phyloP scores from a whole-genome alignment of 495 filamentous ascomycete genomes.

The Aspergillus ostianus region DNA sequence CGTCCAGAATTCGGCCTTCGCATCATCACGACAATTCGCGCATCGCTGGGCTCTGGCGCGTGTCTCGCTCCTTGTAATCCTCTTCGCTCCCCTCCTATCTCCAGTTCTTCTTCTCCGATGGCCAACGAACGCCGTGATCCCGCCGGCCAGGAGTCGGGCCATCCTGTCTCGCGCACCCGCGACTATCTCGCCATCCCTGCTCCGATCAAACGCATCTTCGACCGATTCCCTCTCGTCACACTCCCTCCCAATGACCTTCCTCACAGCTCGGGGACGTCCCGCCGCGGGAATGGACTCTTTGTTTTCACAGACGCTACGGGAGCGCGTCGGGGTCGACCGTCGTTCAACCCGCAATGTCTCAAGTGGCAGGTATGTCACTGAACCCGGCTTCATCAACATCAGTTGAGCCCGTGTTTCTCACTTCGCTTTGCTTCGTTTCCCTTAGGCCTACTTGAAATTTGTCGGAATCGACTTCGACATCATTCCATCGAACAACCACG shows the following conservation, averaged over 20 bases:
- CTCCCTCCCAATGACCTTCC: slow-evolving; percentile 81
- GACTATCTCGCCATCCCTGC: slow-evolving; percentile 66
- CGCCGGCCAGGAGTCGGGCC: slow-evolving; percentile 23
- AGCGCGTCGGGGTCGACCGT: slow-evolving; percentile 62
- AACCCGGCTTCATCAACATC: background rate
- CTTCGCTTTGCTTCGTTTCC: background rate
- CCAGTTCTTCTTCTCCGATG: slow-evolving; percentile 29
- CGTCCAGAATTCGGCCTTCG: background rate
- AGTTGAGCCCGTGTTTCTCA: background rate
- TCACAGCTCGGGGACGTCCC: slow-evolving; percentile 50
- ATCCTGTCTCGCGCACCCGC: slow-evolving; percentile 20
- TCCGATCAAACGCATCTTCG: slow-evolving; percentile 78
- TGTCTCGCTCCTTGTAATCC: slow-evolving; percentile 1
- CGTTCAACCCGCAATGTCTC: slow-evolving; percentile 90
- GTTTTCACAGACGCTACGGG: slow-evolving; percentile 70
- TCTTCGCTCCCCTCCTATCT: slow-evolving; percentile 1
- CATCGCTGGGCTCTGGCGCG: background rate
- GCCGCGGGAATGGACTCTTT: slow-evolving; percentile 63
- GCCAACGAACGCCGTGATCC: slow-evolving; percentile 29
- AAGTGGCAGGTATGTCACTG: slow-evolving; percentile 85
- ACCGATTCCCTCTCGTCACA: slow-evolving; percentile 72
- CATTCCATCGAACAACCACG: slow-evolving; percentile 85
- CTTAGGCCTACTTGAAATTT: slow-evolving; percentile 82
- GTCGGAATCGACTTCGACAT: slow-evolving; percentile 63
- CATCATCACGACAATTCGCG: background rate